Percentiles rank a stretch among this genome's conserved stretches.
Conservation (phyloP, 768 basidiomycete species). For the Amanita subjunquillea region DNA sequence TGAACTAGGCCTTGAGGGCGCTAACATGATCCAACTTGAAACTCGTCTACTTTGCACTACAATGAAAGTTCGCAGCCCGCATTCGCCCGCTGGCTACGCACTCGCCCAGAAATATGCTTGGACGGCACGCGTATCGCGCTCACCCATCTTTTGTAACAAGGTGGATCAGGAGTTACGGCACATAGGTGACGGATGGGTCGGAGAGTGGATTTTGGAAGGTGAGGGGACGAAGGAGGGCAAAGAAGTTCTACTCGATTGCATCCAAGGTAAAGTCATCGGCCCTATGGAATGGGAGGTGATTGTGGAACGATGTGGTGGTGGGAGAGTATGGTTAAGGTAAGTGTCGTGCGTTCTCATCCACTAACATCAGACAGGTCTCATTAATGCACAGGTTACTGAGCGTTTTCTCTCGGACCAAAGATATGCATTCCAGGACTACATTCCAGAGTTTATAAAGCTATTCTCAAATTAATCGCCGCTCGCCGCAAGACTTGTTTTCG, state of each 20-base stretch:
- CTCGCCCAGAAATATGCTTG: conserved; percentile 55
- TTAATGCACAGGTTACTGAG: conserved; percentile 1
- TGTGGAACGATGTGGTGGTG: conserved; percentile 48
- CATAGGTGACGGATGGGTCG: conserved; percentile 56
- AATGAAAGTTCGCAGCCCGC: conserved; percentile 45
- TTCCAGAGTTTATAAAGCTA: not conserved
- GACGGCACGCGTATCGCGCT: conserved; percentile 36
- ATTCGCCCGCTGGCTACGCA: conserved; percentile 49
- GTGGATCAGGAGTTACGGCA: conserved; percentile 1
- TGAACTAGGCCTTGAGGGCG: conserved; percentile 25
- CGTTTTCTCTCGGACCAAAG: not conserved
- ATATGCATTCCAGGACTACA: not conserved
- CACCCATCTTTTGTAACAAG: not conserved
- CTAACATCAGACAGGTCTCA: not conserved
- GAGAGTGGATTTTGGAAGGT: conserved; percentile 74
- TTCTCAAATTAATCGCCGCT: not conserved
- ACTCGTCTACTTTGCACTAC: conserved; percentile 35
- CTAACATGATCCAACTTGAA: conserved; percentile 22
- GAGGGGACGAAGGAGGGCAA: conserved; percentile 66
- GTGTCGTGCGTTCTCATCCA: conserved; percentile 10
- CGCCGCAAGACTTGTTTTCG: not conserved
- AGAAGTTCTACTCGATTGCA: conserved; percentile 43
- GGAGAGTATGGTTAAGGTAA: conserved; percentile 57
- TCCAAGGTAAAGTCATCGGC: conserved; percentile 25
- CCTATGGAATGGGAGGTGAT: conserved; percentile 41